Percentiles rank a stretch among this genome's conserved stretches.
phyloP scores from a whole-genome alignment of 164 flowering plant species.

The Vitis labrusca region DNA sequence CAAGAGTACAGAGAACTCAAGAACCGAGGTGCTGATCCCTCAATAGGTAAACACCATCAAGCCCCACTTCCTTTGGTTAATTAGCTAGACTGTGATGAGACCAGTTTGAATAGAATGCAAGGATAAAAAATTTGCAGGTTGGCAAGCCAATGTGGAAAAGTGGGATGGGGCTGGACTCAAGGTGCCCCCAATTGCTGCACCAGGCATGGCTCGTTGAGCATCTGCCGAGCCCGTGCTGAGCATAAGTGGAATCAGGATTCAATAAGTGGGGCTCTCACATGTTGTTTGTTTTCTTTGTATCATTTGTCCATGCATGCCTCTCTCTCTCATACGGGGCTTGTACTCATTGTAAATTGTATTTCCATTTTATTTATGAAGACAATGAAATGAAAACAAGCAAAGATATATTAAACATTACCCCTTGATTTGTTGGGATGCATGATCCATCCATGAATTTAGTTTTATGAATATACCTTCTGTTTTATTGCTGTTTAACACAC shows the following conservation, averaged over 20 bases:
- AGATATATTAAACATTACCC: too few species aligned
- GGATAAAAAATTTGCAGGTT: not conserved
- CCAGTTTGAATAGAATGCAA: too few species aligned
- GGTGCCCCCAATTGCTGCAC: conserved; percentile 2
- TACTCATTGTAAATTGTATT: too few species aligned
- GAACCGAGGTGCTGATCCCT: conserved; percentile 14
- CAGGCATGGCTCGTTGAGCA: conserved; percentile 4
- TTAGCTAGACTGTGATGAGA: too few species aligned
- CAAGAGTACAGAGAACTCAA: conserved; percentile 19
- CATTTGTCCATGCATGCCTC: too few species aligned
- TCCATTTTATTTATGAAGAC: too few species aligned
- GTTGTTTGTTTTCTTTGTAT: too few species aligned
- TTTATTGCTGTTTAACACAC: not conserved
- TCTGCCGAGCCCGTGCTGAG: too few species aligned
- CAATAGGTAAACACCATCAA: conserved; percentile 2
- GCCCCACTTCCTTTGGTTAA: not conserved
- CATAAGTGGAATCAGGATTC: too few species aligned
- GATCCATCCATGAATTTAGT: not conserved
- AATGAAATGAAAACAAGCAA: too few species aligned
- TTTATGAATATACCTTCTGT: not conserved
- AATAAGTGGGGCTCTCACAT: too few species aligned
- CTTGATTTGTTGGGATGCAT: not conserved
- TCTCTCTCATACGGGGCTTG: too few species aligned
- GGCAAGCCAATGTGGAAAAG: conserved; percentile 7
- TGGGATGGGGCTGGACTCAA: not conserved